Evolutionary conservation across 1,139 yeast genomes (phyloP), one percentile per base, ranked within the genome.

Genomic region (Starmera stellimalicola): DNA sequence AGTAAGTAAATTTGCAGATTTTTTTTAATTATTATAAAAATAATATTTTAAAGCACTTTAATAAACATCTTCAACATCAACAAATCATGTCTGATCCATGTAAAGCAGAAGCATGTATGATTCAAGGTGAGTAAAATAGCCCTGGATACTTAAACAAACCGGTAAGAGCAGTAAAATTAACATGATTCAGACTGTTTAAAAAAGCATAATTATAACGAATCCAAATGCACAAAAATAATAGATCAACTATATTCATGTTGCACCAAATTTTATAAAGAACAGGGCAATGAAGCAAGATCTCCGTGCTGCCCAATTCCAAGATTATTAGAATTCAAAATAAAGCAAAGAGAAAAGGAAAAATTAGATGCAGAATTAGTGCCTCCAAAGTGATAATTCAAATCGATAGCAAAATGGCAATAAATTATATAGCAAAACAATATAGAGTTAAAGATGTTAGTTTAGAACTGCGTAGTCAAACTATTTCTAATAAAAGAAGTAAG

Each of bases 381-480:
- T 12, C 31, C 36, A 5, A 32, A 22, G 7, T 30, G 37, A 24
- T 38, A 14, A 22, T 18, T n/a, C 20, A 18, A 18, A n/a, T n/a
- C n/a, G n/a, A n/a, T n/a, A n/a, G n/a, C n/a, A 12, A 12, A 16
- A 11, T 17, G 24, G 7, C 16, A 18, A 26, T 18, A 36, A 33
- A 33, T 31, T 33, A 35, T 33, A 23, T 28, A 35, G 12, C 22
- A 14, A 22, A 28, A 32, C 30, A 25, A 34, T 28, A 33, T 22
- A 25, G 27, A 26, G 20, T 11, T 22, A 22, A n/a, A 43, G 46
- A 62, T 76, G 79, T 76, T 55, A 62, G 80, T 75, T 72, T 69
- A 69, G 78, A 73, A 70, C 84, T 79, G 82, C 83, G 73, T 68
- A 66, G 73, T 63, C 64, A 58, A 54, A 56, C 64, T 63, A 63